Percentiles rank a stretch among this genome's conserved stretches.
phyloP scores from a whole-genome alignment of 345 rosid genomes.

The Xanthoceras sorbifolium region DNA sequence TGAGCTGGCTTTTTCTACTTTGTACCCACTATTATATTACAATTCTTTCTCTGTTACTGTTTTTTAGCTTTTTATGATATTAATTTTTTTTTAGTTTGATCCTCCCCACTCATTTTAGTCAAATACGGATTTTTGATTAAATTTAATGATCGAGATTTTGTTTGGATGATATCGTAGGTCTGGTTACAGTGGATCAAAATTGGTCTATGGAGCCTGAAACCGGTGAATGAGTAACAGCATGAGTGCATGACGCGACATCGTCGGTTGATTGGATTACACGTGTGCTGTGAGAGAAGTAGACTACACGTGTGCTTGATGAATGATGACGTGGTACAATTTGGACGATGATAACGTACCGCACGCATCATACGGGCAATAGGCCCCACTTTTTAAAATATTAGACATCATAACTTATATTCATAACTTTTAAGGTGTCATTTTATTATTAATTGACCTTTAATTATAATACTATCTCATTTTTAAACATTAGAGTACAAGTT shows the following conservation, averaged over 20 bases:
- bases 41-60: background rate
- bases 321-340: background rate
- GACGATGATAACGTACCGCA: background rate
- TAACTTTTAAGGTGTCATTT: no score
- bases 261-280: background rate
- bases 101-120: constrained; percentile 1
- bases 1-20: background rate
- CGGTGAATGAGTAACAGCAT: background rate
- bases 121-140: background rate
- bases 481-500: no score
- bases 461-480: no score
- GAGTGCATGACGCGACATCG: background rate
- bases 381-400: background rate
- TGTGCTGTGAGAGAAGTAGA: background rate
- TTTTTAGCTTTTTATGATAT: background rate
- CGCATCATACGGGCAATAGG: background rate
- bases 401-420: no score
- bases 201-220: background rate
- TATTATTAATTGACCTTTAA: no score
- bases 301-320: background rate
- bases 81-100: background rate
- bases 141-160: background rate
- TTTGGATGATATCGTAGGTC: background rate
- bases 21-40: background rate
- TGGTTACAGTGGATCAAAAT: background rate